These are phyloP conservation scores for Pulveroboletus sp. DNA, from an alignment of 768 basidiomycete species.

Conservation along the genomic window DNA sequence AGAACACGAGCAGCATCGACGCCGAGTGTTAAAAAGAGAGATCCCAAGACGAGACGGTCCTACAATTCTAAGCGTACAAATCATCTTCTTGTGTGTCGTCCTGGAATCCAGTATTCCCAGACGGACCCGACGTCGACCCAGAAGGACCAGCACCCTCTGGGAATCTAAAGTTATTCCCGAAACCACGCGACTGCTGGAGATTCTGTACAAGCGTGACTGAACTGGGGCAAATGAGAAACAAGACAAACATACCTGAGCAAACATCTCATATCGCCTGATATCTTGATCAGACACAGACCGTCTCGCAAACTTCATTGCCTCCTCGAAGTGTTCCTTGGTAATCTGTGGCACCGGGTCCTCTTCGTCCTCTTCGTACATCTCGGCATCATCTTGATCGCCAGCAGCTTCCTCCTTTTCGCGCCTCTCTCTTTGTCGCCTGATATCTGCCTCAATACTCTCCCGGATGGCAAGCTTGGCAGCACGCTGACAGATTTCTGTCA, in stretches of 20 bases:
- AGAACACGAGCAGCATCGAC: neutral
- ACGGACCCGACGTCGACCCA: conserved; percentile 35
- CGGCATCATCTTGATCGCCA: conserved; percentile 60
- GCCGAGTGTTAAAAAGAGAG: neutral
- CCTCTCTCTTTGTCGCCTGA: conserved; percentile 72
- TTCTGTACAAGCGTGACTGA: conserved; percentile 46
- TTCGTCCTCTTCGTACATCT: conserved; percentile 63
- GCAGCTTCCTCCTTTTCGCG: conserved; percentile 71
- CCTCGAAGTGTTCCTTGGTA: conserved; percentile 91
- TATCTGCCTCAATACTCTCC: conserved; percentile 90
- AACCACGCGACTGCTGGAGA: conserved; percentile 85
- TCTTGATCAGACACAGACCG: conserved; percentile 96
- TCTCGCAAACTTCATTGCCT: conserved; percentile 97
- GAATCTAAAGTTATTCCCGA: conserved; percentile 98
- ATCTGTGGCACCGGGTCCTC: conserved; percentile 92
- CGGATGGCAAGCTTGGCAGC: conserved; percentile 96
- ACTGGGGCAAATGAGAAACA: neutral
- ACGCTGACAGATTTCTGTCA: conserved; percentile 98
- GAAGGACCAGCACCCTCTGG: conserved; percentile 59
- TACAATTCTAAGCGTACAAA: conserved; percentile 62
- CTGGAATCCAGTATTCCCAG: conserved; percentile 74
- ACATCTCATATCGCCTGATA: conserved; percentile 98
- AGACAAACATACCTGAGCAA: conserved; percentile 63
- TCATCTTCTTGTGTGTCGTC: conserved; percentile 90
- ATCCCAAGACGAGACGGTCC: too few species aligned